Conservation (phyloP, 108 stramenopile genomes). For the Discostella stelligeroides region DNA sequence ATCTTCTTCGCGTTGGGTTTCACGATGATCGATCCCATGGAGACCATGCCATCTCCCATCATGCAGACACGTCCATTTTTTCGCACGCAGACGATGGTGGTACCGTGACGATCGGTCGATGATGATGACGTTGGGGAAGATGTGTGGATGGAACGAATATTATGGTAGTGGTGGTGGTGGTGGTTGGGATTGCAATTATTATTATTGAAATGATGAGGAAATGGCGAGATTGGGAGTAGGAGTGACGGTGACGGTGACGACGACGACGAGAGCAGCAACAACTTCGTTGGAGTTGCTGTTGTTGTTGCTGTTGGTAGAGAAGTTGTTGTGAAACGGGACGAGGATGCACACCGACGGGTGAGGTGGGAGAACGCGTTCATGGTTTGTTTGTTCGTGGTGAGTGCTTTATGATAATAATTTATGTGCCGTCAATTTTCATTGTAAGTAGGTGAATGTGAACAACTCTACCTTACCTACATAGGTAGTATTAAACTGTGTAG, state of each 20-base stretch:
- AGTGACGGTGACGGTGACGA: neutral
- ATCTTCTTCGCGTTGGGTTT: conserved; percentile 97
- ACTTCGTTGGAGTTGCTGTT: neutral
- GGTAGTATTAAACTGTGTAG: no score
- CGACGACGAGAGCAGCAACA: neutral
- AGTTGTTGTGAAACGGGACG: neutral
- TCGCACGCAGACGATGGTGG: conserved; percentile 94
- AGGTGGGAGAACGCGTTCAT: neutral
- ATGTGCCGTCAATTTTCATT: neutral
- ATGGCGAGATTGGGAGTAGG: neutral
- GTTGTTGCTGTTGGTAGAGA: neutral
- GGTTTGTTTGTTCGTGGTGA: neutral
- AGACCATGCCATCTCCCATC: conserved; percentile 99
- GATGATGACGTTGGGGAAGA: conserved; percentile 18
- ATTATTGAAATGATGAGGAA: neutral
- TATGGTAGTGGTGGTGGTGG: no score
- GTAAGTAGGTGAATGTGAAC: no score
- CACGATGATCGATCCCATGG: conserved; percentile 89
- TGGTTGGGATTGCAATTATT: no score
- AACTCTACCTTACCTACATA: no score
- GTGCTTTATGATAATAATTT: neutral
- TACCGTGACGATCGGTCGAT: conserved; percentile 43
- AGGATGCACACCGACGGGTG: neutral
- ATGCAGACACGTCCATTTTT: conserved; percentile 96
- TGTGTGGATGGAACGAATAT: neutral